Conservation (phyloP, 352 stramenopile species). For the Phytophthora boehmeriae region DNA sequence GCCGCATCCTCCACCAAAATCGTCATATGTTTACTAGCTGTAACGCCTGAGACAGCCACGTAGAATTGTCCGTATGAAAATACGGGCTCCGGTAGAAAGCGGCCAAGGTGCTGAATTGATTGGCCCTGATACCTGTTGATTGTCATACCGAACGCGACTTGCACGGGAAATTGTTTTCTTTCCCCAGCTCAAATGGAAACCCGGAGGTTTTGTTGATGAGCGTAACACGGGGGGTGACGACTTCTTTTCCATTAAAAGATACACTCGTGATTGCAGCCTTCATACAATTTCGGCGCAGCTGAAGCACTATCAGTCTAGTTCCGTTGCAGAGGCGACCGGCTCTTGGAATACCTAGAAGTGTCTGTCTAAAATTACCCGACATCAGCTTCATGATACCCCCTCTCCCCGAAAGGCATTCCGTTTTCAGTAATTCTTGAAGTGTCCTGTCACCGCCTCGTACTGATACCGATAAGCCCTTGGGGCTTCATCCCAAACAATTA, state of each 20-base stretch:
- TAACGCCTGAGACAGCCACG: conserved; percentile 2
- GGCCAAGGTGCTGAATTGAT: conserved; percentile 3
- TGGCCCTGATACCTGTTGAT: conserved; percentile 6
- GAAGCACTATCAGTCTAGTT: neutral
- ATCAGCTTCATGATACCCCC: too few species aligned
- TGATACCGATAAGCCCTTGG: too few species aligned
- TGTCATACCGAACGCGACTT: conserved; percentile 2
- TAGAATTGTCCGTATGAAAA: conserved; percentile 9
- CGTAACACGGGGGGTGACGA: neutral
- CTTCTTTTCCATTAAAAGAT: neutral
- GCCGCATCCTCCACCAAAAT: neutral
- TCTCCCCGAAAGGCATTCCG: too few species aligned
- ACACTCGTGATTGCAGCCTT: conserved; percentile 1
- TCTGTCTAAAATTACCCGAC: too few species aligned
- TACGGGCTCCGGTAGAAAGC: neutral
- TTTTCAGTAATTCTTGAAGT: too few species aligned
- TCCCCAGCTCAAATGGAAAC: too few species aligned
- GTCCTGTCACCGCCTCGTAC: too few species aligned
- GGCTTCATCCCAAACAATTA: too few species aligned
- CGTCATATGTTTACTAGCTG: neutral
- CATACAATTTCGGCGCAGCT: neutral
- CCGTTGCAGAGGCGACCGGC: conserved; percentile 3
- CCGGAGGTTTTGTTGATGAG: too few species aligned
- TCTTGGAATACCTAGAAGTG: too few species aligned
- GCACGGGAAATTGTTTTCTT: conserved; percentile 2